Base-by-base conservation (phyloP, 768 basidiomycete genomes). In the Boletus bicolor region DNA sequence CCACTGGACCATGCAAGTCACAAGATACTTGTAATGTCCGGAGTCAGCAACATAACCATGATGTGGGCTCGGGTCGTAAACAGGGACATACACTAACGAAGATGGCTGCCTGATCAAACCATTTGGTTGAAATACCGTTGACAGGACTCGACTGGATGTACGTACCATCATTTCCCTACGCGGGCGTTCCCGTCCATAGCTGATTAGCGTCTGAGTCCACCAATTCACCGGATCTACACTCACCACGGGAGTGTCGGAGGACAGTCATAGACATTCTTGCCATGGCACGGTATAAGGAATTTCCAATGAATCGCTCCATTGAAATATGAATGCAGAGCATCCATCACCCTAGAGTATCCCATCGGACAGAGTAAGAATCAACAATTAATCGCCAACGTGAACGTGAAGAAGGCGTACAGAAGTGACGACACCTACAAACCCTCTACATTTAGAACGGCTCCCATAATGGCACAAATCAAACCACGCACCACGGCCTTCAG, bases 1-100 rank as follows among this genome's bases (percentile, higher is more conserved):
- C 59, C 59, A 59, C 12, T 60, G 57, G 19, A 60, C 59, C 10
- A 21, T 32, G 15, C 19, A 44, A 38, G 36, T 35, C 26, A 60
- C 26, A 15, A 44, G 5, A 26, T 51, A 44, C 57, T 60, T 34
- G 30, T 19, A 2, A 26, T 17, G 10, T 17, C 12, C 4, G 4
- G 3, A 0, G 28, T 54, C 26, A 55, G 24, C 17, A 6, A 37
- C 24, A 6, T 17, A 8, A 19, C n/a, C 7, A 24, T 4, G 8
- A 12, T 1, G 1, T 8, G 6, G 3, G 26, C 41, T 41, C 47
- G 3, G 21, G 17, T 12, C 11, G 14, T 21, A n/a, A 21, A 34
- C 4, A 28, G 7, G 12, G 10, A 54, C 59, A 19, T 17, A 59
- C 57, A 19, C n/a, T 28, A 12, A 14, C 4, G 14, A 50, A 5